phyloP scores from a whole-genome alignment of 2,329 filamentous ascomycete species.

The Raffaelea ambrosiae region DNA sequence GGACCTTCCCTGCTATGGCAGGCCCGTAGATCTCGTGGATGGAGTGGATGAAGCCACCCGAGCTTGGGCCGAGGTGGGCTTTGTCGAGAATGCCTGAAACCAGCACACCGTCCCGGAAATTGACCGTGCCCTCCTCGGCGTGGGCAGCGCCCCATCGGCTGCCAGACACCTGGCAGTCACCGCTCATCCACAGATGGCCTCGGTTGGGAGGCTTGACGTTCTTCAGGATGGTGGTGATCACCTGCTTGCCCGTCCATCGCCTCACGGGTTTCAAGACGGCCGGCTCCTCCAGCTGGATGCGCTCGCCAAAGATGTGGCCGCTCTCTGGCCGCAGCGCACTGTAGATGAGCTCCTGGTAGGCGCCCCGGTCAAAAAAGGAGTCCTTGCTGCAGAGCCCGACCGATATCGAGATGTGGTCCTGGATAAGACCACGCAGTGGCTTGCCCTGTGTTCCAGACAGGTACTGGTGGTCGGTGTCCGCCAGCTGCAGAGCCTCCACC shows the following conservation, averaged over 20 bases:
- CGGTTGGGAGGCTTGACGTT: constrained; percentile 78
- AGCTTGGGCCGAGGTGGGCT: constrained; percentile 80
- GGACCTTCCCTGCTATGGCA: constrained; percentile 72
- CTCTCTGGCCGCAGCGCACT: constrained; percentile 82
- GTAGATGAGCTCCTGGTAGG: constrained; percentile 94
- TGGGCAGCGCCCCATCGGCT: constrained; percentile 65
- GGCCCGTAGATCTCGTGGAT: constrained; percentile 92
- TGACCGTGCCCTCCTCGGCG: constrained; percentile 72
- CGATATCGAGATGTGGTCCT: constrained; percentile 95
- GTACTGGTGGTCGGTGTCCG: constrained; percentile 96
- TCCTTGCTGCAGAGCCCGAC: constrained; percentile 87
- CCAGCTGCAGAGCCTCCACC: constrained; percentile 85
- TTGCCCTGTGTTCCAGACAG: constrained; percentile 89
- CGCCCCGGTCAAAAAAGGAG: constrained; percentile 76
- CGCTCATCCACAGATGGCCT: constrained; percentile 68
- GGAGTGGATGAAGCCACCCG: constrained; percentile 81
- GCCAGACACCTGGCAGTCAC: constrained; percentile 69
- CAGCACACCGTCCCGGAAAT: constrained; percentile 80
- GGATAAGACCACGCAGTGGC: constrained; percentile 88
- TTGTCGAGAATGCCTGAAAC: constrained; percentile 92
- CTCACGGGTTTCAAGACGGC: constrained; percentile 72
- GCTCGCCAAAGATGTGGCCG: constrained; percentile 74
- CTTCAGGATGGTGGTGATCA: constrained; percentile 85
- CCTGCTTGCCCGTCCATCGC: constrained; percentile 93
- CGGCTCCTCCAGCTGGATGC: constrained; percentile 72